Base-by-base conservation (phyloP, 306 rosid genomes). In the Acacia melanoxylon region DNA sequence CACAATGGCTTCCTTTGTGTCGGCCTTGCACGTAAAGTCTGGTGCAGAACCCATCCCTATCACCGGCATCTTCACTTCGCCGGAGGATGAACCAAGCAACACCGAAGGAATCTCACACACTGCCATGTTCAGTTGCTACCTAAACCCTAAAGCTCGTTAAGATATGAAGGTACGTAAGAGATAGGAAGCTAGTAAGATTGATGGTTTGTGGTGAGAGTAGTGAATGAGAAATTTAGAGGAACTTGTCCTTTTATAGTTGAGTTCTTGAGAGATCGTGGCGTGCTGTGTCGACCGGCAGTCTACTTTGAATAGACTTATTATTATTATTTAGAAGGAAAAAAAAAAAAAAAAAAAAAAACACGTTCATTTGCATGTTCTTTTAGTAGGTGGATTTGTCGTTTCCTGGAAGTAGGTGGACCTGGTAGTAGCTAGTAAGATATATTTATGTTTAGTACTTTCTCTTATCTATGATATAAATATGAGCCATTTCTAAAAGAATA, bases 1-100 rank as follows among this genome's bases (percentile, higher is more conserved):
- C 3, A 87, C 54, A 24, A 87, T 84, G 2, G 90, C 87, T 8
- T 69, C 82, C 17, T 82, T 84, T 2, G 90, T 79, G 75, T 87
- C 88, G 29, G 66, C 82, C 84, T 84, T 84, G 2, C 90, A 87
- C 0, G 86, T 87, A 62, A 87, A 87, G 24, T 87, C 90, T 15
- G 90, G 87, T 0, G 90, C 90, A 6, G 90, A 87, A 0, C 90
- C 87, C 90, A 87, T 87, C 15, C 90, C 87, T 3, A 87, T 52
- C 14, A 84, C 90, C 2, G 88, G 90, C 59, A 87, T 20, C 49
- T 15, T 82, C 66, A 41, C 25, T 24, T 81, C 12, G 0, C 35
- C 15, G 17, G 52, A 14, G 0, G 80, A 46, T 44, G 83, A 84
- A 11, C 56, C 25, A 25, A 87, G 72, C 8, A 81, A 80, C 71